Percentiles rank a stretch among this genome's conserved stretches.
phyloP scores from a whole-genome alignment of 306 rosid genomes.

The Rosa rugosa region DNA sequence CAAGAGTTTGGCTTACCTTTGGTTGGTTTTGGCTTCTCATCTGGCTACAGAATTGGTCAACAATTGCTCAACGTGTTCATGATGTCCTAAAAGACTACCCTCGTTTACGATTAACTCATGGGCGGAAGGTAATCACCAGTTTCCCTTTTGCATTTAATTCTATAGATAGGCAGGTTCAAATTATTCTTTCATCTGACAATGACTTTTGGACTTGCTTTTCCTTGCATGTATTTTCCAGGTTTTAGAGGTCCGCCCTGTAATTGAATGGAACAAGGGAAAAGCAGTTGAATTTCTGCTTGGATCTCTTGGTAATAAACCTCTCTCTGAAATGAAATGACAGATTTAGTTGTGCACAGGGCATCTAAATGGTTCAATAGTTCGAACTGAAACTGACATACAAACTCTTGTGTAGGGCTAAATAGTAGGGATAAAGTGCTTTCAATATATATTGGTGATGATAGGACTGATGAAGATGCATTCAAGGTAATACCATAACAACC shows the following conservation, averaged over 20 bases:
- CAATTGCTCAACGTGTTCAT: conserved; percentile 77
- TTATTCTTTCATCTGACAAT: not conserved
- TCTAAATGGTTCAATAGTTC: not conserved
- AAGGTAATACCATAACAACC: conserved; percentile 43
- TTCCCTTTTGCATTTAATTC: not conserved
- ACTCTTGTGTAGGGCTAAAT: conserved; percentile 49
- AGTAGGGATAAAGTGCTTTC: conserved; percentile 66
- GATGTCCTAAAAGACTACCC: conserved; percentile 74
- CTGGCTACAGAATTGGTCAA: conserved; percentile 74
- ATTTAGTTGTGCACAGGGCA: not conserved
- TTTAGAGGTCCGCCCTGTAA: conserved; percentile 93
- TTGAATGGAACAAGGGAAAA: conserved; percentile 97
- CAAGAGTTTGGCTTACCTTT: conserved; percentile 8
- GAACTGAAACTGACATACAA: not conserved
- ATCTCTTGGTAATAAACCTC: conserved; percentile 58
- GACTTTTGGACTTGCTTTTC: not conserved
- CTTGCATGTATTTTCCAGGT: conserved; percentile 44
- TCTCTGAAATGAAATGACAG: not conserved
- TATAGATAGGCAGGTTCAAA: not conserved
- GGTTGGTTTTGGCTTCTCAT: not conserved
- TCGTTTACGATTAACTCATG: conserved; percentile 77
- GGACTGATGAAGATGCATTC: conserved; percentile 92
- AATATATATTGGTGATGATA: conserved; percentile 86
- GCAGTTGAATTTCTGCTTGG: conserved; percentile 92
- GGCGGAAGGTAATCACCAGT: conserved; percentile 64